Evolutionary conservation across 148 eudicot species (phyloP).

Genomic region (Persicaria tinctoria): DNA sequence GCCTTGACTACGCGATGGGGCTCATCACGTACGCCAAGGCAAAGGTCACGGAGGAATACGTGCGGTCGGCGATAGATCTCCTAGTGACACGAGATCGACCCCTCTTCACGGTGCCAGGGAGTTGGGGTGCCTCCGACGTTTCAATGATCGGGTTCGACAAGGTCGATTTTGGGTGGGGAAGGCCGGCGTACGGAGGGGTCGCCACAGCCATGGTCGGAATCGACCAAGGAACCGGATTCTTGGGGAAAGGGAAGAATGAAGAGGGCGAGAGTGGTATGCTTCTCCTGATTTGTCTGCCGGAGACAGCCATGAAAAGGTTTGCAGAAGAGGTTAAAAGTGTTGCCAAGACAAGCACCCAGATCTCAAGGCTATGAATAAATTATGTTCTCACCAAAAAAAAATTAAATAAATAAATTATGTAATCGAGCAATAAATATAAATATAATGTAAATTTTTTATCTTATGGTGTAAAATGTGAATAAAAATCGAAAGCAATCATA

Average conservation of each 20-base stretch:
- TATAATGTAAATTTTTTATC: no score
- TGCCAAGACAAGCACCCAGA: no score
- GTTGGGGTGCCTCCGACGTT: constrained; percentile 14
- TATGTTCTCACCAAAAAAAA: no score
- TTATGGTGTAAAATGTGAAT: no score
- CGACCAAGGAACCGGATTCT: no score
- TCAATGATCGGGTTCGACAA: neutral
- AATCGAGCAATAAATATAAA: no score
- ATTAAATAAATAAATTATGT: no score
- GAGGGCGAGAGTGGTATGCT: neutral
- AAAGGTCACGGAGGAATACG: neutral
- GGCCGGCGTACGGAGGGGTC: constrained; percentile 16
- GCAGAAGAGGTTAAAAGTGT: neutral
- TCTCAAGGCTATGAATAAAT: no score
- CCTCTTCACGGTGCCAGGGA: neutral
- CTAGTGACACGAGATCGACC: constrained; percentile 9
- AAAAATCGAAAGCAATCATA: no score
- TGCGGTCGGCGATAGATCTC: constrained; percentile 8
- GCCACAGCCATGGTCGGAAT: neutral
- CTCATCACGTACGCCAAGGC: constrained; percentile 15
- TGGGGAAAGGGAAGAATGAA: neutral
- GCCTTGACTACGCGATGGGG: constrained; percentile 16
- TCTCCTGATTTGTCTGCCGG: neutral
- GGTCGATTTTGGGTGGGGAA: constrained; percentile 28
- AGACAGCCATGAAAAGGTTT: neutral